A percentile compares a stretch with the other conserved stretches of the same genome.
Evolutionary conservation across 768 basidiomycete species (phyloP).

Genomic region (Leccinum ochraceum): DNA sequence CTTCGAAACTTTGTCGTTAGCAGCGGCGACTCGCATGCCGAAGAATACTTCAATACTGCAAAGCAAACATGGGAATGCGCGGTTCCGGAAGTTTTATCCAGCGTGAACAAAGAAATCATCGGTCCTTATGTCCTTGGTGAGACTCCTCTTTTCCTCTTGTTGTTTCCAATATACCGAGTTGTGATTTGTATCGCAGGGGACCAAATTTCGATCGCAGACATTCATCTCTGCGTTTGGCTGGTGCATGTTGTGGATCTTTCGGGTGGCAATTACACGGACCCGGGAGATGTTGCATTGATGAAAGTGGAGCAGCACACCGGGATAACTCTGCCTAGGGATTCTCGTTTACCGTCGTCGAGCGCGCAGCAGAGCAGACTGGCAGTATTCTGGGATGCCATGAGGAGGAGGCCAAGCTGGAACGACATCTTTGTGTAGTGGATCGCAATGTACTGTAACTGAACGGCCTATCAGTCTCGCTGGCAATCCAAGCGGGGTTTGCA

Average conservation of each 20-base stretch:
- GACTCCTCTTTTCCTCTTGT: slow-evolving; percentile 19
- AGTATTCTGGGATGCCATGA: slow-evolving; percentile 71
- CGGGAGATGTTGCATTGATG: slow-evolving; percentile 49
- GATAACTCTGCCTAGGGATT: slow-evolving; percentile 46
- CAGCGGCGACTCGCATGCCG: slow-evolving; percentile 39
- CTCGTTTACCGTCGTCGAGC: slow-evolving; percentile 20
- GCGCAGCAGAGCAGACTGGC: slow-evolving; percentile 50
- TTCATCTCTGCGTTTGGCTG: slow-evolving; percentile 81
- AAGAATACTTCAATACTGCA: slow-evolving; percentile 52
- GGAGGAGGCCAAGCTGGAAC: slow-evolving; percentile 69
- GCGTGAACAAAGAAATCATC: slow-evolving; percentile 56
- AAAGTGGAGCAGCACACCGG: slow-evolving; percentile 53
- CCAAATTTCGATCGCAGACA: slow-evolving; percentile 77
- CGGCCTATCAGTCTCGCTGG: no score
- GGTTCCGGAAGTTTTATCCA: slow-evolving; percentile 46
- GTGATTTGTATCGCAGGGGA: slow-evolving; percentile 55
- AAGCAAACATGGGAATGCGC: slow-evolving; percentile 53
- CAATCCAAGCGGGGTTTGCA: not conserved
- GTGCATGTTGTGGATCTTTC: slow-evolving; percentile 56
- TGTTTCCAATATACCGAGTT: not conserved
- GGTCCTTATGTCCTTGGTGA: slow-evolving; percentile 68
- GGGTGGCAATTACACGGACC: slow-evolving; percentile 52
- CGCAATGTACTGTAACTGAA: not conserved
- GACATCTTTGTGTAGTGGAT: slow-evolving; percentile 46
- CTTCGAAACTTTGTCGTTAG: slow-evolving; percentile 51